phyloP scores from a whole-genome alignment of 805 yeast species.

The Nakazawaea populi region DNA sequence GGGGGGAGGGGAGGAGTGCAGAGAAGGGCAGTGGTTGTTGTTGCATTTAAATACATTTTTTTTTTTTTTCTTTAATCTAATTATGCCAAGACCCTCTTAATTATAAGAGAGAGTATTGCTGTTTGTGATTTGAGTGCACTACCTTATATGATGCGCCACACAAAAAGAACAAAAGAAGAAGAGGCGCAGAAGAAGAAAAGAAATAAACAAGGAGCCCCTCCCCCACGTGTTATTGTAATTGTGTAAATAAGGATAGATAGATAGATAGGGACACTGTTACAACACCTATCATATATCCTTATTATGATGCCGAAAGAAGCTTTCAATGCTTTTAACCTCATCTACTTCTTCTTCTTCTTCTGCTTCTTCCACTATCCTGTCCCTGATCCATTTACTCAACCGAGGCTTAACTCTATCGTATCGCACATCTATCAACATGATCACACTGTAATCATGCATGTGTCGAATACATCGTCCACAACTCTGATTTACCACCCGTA shows the following conservation, averaged over 20 bases:
- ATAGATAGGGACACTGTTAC: too few species aligned
- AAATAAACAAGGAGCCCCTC: too few species aligned
- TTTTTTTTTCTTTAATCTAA: too few species aligned
- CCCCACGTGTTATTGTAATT: too few species aligned
- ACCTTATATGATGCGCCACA: not conserved
- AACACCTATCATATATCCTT: too few species aligned
- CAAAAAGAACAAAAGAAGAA: not conserved
- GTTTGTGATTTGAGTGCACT: not conserved
- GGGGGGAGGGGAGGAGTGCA: not conserved
- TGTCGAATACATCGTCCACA: slow-evolving; percentile 91
- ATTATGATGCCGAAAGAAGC: not conserved
- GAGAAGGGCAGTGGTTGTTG: too few species aligned
- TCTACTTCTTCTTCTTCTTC: too few species aligned
- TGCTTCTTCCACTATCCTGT: slow-evolving; percentile 20
- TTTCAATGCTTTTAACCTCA: not conserved
- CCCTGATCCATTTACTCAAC: slow-evolving; percentile 69
- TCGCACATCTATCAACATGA: slow-evolving; percentile 65
- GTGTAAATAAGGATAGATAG: too few species aligned
- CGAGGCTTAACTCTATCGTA: slow-evolving; percentile 49
- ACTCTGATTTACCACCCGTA: slow-evolving; percentile 89
- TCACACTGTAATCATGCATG: slow-evolving; percentile 70
- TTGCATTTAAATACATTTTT: too few species aligned
- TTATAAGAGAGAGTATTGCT: too few species aligned
- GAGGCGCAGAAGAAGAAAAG: not conserved
- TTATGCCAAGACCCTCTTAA: not conserved